These are phyloP conservation scores for Trichoderma guizhouense DNA, from an alignment of 2,329 filamentous ascomycete genomes.

Conservation along the genomic window DNA sequence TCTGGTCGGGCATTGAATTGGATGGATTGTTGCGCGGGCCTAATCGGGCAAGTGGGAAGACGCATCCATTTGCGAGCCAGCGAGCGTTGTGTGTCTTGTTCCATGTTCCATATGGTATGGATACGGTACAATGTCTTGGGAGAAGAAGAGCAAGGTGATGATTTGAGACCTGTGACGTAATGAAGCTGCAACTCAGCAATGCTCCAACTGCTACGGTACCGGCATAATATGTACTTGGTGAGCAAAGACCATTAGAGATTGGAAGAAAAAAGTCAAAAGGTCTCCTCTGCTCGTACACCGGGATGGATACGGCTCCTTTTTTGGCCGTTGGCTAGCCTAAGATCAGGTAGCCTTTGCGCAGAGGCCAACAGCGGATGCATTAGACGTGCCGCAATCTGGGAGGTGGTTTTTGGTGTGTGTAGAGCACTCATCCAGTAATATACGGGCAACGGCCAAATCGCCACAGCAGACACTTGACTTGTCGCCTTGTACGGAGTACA, in stretches of 20 bases:
- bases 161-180: conserved; percentile 14
- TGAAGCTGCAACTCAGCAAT: neutral
- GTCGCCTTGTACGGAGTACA: neutral
- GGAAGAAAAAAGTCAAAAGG: neutral
- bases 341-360: neutral
- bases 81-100: neutral
- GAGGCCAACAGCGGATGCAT: conserved; percentile 15
- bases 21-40: conserved; percentile 5
- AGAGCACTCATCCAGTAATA: conserved; percentile 16
- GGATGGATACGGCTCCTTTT: neutral
- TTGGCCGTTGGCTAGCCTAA: neutral
- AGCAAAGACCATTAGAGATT: neutral
- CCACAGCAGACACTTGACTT: neutral
- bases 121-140: neutral
- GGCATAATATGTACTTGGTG: neutral
- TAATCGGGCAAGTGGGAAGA: conserved; percentile 15
- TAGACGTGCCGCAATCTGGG: conserved; percentile 10
- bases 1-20: neutral
- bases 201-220: neutral
- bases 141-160: neutral
- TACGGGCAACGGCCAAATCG: conserved; percentile 6
- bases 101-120: neutral
- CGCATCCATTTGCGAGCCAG: conserved; percentile 14
- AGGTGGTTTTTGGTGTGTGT: conserved; percentile 1
- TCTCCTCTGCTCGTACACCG: neutral